phyloP scores from a whole-genome alignment of 163 green algal species.

The Chlamydomonas reinhardtii region DNA sequence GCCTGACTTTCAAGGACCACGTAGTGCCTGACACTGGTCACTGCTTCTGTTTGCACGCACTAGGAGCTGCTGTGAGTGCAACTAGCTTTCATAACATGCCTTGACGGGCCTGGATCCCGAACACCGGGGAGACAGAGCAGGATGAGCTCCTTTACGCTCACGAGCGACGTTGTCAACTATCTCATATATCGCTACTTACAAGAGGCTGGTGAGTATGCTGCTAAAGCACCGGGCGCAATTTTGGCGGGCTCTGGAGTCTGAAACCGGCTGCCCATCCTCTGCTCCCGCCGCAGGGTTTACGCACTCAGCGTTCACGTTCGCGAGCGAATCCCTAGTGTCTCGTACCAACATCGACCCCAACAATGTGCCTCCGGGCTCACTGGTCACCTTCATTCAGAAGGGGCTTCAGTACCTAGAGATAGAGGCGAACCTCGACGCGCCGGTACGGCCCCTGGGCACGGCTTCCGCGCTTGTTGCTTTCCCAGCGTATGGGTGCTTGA shows the following conservation, averaged over 20 bases:
- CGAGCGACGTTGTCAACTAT: conserved; percentile 95
- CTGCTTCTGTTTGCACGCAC: too few species aligned
- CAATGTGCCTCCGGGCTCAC: conserved; percentile 90
- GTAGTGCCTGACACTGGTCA: too few species aligned
- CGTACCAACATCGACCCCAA: conserved; percentile 82
- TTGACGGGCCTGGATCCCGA: too few species aligned
- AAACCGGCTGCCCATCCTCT: neutral
- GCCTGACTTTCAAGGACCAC: too few species aligned
- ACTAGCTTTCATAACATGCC: too few species aligned
- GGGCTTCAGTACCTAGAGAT: conserved; percentile 97
- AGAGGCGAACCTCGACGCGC: conserved; percentile 90
- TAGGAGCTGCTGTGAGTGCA: too few species aligned
- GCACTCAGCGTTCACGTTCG: conserved; percentile 95
- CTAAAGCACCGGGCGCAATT: neutral
- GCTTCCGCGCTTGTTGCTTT: too few species aligned
- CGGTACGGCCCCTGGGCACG: conserved; percentile 7
- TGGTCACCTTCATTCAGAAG: conserved; percentile 97
- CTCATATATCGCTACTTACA: conserved; percentile 97
- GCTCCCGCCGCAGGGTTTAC: conserved; percentile 84
- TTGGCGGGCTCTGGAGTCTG: too few species aligned
- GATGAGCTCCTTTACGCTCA: conserved; percentile 70
- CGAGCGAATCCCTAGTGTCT: conserved; percentile 85
- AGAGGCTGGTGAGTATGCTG: conserved; percentile 83
- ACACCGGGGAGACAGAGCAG: neutral
- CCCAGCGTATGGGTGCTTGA: too few species aligned